Percentiles rank a stretch among this genome's conserved stretches.
These are phyloP conservation scores for Phytopythium cucurbitacearum DNA, from an alignment of 352 stramenopile species.

Conservation along the genomic window DNA sequence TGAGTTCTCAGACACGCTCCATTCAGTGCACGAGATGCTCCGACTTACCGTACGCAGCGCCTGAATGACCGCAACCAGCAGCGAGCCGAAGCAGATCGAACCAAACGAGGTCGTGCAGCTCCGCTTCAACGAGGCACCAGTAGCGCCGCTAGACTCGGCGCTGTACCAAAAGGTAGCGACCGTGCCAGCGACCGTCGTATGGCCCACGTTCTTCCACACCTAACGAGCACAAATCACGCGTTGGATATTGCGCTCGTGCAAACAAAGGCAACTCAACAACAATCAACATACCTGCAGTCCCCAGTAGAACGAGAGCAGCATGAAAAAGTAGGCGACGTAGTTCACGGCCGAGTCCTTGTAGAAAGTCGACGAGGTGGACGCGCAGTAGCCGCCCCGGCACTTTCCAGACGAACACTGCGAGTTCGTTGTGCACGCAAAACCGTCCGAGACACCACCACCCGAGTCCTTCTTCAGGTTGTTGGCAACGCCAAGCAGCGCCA, in stretches of 20 bases:
- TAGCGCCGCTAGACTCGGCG: slow-evolving; percentile 78
- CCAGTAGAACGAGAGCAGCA: slow-evolving; percentile 94
- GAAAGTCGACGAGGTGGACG: slow-evolving; percentile 9
- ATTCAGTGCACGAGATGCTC: background rate
- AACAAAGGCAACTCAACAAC: background rate
- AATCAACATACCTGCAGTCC: slow-evolving; percentile 62
- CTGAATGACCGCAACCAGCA: slow-evolving; percentile 93
- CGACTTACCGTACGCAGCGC: slow-evolving; percentile 65
- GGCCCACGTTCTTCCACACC: slow-evolving; percentile 92
- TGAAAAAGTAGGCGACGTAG: slow-evolving; percentile 42
- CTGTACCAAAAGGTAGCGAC: slow-evolving; percentile 96
- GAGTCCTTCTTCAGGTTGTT: slow-evolving; percentile 66
- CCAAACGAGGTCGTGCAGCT: slow-evolving; percentile 91
- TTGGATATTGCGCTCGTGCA: background rate
- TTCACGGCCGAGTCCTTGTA: slow-evolving; percentile 28
- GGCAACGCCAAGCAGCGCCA: slow-evolving; percentile 85
- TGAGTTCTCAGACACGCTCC: background rate
- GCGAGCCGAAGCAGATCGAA: slow-evolving; percentile 94
- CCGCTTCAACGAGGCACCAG: slow-evolving; percentile 78
- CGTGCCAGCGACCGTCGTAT: slow-evolving; percentile 90
- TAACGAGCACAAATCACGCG: slow-evolving; percentile 2
- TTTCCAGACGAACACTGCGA: slow-evolving; percentile 34
- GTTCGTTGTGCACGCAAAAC: slow-evolving; percentile 12
- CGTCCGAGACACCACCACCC: too few species aligned
- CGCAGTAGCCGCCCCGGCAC: slow-evolving; percentile 14